phyloP scores from a whole-genome alignment of 2,329 filamentous ascomycete genomes.

The Rhynchosporium agropyri region DNA sequence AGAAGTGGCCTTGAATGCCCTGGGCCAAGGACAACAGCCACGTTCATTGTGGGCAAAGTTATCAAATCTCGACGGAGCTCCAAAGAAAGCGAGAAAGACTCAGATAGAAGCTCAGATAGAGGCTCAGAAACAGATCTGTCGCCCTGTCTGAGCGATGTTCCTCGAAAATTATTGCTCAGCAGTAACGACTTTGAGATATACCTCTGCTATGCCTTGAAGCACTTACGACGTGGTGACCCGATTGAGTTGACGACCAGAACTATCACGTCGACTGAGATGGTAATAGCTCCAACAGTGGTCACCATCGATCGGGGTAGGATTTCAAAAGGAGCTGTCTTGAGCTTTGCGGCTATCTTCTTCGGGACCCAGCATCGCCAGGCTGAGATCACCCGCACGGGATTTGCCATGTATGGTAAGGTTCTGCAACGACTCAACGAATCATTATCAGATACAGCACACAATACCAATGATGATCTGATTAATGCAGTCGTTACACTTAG shows the following conservation, averaged over 20 bases:
- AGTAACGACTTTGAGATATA: slow-evolving; percentile 36
- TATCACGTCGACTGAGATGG: slow-evolving; percentile 32
- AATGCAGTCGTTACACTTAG: slow-evolving; percentile 37
- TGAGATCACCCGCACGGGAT: slow-evolving; percentile 30
- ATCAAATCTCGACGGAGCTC: slow-evolving; percentile 37
- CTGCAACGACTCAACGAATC: slow-evolving; percentile 38
- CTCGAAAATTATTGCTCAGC: slow-evolving; percentile 17
- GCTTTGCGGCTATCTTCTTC: slow-evolving; percentile 39
- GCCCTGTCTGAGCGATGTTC: background rate
- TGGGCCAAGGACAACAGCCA: slow-evolving; percentile 33
- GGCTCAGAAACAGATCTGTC: background rate
- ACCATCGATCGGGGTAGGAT: slow-evolving; percentile 24
- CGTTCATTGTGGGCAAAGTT: slow-evolving; percentile 39
- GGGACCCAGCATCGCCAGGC: slow-evolving; percentile 33
- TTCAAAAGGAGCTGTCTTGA: slow-evolving; percentile 35
- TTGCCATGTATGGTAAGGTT: slow-evolving; percentile 36
- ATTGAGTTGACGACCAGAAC: slow-evolving; percentile 36
- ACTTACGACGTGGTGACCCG: slow-evolving; percentile 35
- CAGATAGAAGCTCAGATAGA: background rate
- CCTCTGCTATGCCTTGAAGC: slow-evolving; percentile 36
- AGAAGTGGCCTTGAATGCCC: slow-evolving; percentile 37
- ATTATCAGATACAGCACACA: slow-evolving; percentile 34
- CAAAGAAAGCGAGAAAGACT: background rate
- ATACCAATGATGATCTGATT: slow-evolving; percentile 37
- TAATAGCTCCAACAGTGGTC: slow-evolving; percentile 18